phyloP scores from a whole-genome alignment of 352 stramenopile species.

The Phytophthora constricta region DNA sequence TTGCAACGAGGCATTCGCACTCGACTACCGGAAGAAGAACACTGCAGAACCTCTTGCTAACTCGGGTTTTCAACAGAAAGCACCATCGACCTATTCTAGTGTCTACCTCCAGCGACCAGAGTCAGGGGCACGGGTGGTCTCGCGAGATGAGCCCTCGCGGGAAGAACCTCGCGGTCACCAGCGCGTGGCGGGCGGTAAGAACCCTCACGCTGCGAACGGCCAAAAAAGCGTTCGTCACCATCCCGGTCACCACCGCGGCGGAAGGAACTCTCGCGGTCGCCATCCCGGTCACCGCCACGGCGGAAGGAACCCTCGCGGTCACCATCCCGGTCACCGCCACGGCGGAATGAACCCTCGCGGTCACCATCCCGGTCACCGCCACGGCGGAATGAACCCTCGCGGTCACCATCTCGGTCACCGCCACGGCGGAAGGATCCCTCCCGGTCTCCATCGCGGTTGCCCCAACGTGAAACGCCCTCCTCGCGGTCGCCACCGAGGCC shows the following conservation, averaged over 20 bases:
- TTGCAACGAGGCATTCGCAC: conserved; percentile 31
- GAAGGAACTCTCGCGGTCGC: conserved; percentile 20
- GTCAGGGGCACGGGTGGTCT: conserved; percentile 54
- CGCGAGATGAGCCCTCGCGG: conserved; percentile 43
- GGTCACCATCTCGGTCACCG: conserved; percentile 41
- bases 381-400: conserved; percentile 24
- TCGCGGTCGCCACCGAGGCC: conserved; percentile 22
- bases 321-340: not conserved
- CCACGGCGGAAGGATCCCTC: conserved; percentile 25
- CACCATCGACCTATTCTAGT: conserved; percentile 3
- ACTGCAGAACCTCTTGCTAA: conserved; percentile 35
- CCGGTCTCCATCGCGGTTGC: conserved; percentile 9
- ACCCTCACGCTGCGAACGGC: conserved; percentile 46
- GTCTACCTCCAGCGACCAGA: conserved; percentile 74
- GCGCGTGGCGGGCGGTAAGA: conserved; percentile 62
- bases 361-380: no score
- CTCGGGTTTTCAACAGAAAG: conserved; percentile 21
- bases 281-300: conserved; percentile 1
- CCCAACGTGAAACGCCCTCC: not conserved
- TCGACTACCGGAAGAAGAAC: no score
- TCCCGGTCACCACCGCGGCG: conserved; percentile 39
- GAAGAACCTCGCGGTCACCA: no score
- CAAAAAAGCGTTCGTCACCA: conserved; percentile 64
- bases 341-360: conserved; percentile 37
- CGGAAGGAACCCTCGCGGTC: conserved; percentile 37